phyloP scores from a whole-genome alignment of 2,329 filamentous ascomycete species.

The Diplodia scrobiculata region DNA sequence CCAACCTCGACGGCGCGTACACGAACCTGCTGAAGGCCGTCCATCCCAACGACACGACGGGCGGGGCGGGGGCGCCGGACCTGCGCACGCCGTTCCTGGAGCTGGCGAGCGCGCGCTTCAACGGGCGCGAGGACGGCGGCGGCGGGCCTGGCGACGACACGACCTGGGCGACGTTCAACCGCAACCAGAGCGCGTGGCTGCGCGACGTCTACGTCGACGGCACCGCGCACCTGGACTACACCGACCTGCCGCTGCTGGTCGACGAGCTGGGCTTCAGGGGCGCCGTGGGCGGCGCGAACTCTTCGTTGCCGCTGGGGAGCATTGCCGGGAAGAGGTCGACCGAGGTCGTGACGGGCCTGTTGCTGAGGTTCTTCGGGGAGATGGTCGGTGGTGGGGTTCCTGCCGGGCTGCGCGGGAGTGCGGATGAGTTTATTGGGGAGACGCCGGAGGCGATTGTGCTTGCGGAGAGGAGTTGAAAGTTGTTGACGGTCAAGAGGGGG shows the following conservation, averaged over 20 bases:
- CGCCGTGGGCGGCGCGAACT: slow-evolving; percentile 8
- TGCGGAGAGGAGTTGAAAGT: not conserved
- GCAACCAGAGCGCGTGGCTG: slow-evolving; percentile 35
- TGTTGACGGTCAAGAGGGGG: no score
- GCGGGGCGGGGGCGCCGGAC: slow-evolving; percentile 13
- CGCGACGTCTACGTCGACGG: slow-evolving; percentile 35
- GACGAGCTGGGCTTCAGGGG: slow-evolving; percentile 30
- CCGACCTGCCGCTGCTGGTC: slow-evolving; percentile 34
- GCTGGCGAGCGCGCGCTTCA: slow-evolving; percentile 32
- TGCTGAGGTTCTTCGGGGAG: not conserved
- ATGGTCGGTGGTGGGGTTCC: not conserved
- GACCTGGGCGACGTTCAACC: slow-evolving; percentile 33
- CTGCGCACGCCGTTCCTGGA: slow-evolving; percentile 34
- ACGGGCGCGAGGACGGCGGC: slow-evolving; percentile 6
- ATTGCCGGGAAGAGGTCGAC: not conserved
- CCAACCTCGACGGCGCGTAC: slow-evolving; percentile 35
- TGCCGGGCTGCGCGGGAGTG: not conserved
- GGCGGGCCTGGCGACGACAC: slow-evolving; percentile 21
- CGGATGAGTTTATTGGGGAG: not conserved
- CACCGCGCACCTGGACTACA: slow-evolving; percentile 34
- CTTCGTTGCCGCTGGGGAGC: not conserved
- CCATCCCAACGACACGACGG: slow-evolving; percentile 29
- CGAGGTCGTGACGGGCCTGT: not conserved
- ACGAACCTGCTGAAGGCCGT: slow-evolving; percentile 9
- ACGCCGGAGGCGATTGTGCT: slow-evolving; percentile 3